Conservation (phyloP, 1,284 basidiomycete species). For the Agroathelia rolfsii region DNA sequence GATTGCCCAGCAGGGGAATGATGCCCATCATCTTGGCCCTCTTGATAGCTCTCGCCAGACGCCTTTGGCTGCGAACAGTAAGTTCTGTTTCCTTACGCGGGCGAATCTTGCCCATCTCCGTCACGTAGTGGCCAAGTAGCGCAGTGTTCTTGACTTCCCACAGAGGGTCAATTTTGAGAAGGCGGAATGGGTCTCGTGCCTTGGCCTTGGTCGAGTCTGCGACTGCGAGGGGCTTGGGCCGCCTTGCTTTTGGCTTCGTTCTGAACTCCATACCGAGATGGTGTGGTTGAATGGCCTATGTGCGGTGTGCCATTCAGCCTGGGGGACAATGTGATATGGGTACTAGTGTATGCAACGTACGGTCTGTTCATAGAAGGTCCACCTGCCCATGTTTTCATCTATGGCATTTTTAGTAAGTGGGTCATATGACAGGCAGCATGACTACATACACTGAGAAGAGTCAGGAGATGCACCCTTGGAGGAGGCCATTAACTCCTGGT, state of each 20-base stretch:
- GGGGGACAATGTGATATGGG: too few relatives aligned
- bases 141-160: conserved; percentile 56
- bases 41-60: conserved; percentile 80
- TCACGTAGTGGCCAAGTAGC: conserved; percentile 62
- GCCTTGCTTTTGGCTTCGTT: too few relatives aligned
- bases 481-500: too few relatives aligned
- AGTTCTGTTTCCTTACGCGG: conserved; percentile 63
- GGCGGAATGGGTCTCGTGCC: conserved; percentile 65
- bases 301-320: too few relatives aligned
- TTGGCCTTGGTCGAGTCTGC: conserved; percentile 13
- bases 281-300: conserved; percentile 39
- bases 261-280: conserved; percentile 34
- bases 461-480: too few relatives aligned
- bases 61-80: conserved; percentile 75
- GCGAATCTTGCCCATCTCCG: conserved; percentile 82
- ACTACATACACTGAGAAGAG: too few relatives aligned
- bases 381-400: too few relatives aligned
- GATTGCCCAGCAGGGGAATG: conserved; percentile 57
- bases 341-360: too few relatives aligned
- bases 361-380: too few relatives aligned
- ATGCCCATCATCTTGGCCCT: conserved; percentile 91
- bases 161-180: conserved; percentile 61
- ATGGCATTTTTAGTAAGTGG: too few relatives aligned
- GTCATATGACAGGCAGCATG: too few relatives aligned
- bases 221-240: too few relatives aligned